Evolutionary conservation across 23 red algal genomes (phyloP), one percentile per base, ranked within the genome.

Genomic region (Gracilaria gracilis): DNA sequence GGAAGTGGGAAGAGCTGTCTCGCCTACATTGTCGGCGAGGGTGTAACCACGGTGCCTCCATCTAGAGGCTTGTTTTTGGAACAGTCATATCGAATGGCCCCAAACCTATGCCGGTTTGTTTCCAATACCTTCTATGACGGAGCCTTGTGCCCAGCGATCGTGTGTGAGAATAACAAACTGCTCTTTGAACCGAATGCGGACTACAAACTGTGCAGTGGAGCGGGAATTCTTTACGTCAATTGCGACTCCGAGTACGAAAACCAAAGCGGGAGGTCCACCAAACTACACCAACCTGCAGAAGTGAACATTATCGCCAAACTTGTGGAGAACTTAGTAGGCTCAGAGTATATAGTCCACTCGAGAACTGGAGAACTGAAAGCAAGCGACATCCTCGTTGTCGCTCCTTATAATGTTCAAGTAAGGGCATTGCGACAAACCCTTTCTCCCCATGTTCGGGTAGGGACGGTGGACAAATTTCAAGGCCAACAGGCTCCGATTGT

Each of bases 381-480:
- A 12, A 48, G 53, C 19, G 91, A 98, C 79, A 98, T 98, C 70
- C 84, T 98, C 7, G 84, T 98, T 27, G 95, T 98, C 1, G 95
- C 95, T 15, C 95, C 95, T 3, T 98, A 98, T 65, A 98, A 98
- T 50, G 65, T 53, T 5, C 95, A 98, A 77, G 95, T 95, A 33
- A 44, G 58, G 8, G 91, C 85, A 32, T 57, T 98, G 38, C 31
- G 42, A 15, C 53, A 73, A 20, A 86, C 53, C 12, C 79, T 98
- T 82, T 69, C 79, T 17, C 46, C 46, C 14, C 23, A 64, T 15
- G 61, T 88, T 67, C 91, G 90, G 31, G 89, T 98, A 36, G 95
- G 95, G 61, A 98, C 95, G 9, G 86, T 98, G 21, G 95, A 98
- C 61, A 98, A 98, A 49, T 98, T 98, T 70, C 95, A 98, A 82